Evolutionary conservation across 768 basidiomycete genomes (phyloP), one percentile per base, ranked within the genome.

Genomic region (Symmetrospora coprosmae): DNA sequence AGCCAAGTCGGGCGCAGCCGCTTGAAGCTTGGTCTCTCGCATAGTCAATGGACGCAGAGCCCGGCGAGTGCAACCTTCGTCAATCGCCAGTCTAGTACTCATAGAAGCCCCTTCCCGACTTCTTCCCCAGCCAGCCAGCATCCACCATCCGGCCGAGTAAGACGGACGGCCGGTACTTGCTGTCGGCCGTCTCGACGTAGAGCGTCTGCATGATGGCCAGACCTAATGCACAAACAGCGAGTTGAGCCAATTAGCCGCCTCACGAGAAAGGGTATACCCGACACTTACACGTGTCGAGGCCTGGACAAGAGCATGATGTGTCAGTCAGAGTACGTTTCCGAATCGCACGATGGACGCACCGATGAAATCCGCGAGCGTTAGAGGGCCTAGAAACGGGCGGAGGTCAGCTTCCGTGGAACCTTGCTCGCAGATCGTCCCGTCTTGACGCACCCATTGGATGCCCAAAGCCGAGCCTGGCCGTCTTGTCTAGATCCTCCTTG

Each of bases 111-210:
- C 85, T 88, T 3, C 90, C 89, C 13, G 48, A 45, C 49, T 66
- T 52, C 58, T 45, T 45, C 4, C 92, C 92, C 50, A 85, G 78
- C 86, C 87, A 97, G 49, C 85, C 83, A 19, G 92, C 92, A 70
- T 92, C 87, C 4, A 97, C 92, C 92, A 97, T 96, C 34, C 88
- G 79, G 68, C 89, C 86, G 8, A 97, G 79, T 17, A 97, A 77
- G 25, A 90, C 78, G 62, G 84, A 83, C 0, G 92, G 91, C 5
- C 92, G 82, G 73, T 97, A 96, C 72, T 97, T 97, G 8, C 85
- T 86, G 73, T 97, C 92, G 0, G 85, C 81, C 8, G 88, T 92
- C 59, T 60, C 47, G 11, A 33, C 33, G 40, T 56, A 58, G 4
- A 59, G 48, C 4, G 52, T 43, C 17, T 61, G 39, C 64, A 65